Evolutionary conservation across 768 basidiomycete species (phyloP).

Genomic region (Galerina sulciceps): DNA sequence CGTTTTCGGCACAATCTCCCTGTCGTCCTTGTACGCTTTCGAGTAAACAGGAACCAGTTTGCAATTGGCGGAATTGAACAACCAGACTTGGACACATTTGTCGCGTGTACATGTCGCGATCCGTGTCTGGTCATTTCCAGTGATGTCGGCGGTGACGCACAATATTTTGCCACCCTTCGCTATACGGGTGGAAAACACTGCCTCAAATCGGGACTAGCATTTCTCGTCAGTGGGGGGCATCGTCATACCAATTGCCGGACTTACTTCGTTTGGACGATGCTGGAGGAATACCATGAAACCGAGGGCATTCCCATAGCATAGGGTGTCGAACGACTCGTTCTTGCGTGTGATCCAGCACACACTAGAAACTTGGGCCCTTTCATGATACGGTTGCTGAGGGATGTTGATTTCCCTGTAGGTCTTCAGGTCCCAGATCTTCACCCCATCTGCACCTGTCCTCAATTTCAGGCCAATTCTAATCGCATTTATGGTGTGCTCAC

Average conservation of each 20-base stretch:
- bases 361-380: conserved; percentile 9
- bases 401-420: conserved; percentile 6
- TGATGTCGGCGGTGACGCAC: not conserved
- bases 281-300: conserved; percentile 13
- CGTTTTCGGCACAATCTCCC: not conserved
- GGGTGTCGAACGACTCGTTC: conserved; percentile 12
- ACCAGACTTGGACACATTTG: not conserved
- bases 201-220: conserved; percentile 4
- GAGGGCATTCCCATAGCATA: conserved; percentile 15
- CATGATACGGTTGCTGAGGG: conserved; percentile 12
- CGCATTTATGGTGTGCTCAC: not conserved
- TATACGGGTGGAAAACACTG: conserved; percentile 5
- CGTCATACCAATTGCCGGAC: not conserved
- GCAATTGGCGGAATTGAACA: not conserved
- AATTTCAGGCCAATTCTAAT: not conserved
- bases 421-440: conserved; percentile 14
- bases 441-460: conserved; percentile 11
- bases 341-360: conserved; percentile 14
- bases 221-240: too few relatives aligned
- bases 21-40: not conserved
- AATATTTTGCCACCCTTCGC: conserved; percentile 10
- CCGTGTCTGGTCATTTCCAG: not conserved
- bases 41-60: not conserved
- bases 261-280: conserved; percentile 8
- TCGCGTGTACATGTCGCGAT: not conserved